Base-by-base conservation (phyloP, 768 basidiomycete genomes). In the Leccinum subtestaceum region DNA sequence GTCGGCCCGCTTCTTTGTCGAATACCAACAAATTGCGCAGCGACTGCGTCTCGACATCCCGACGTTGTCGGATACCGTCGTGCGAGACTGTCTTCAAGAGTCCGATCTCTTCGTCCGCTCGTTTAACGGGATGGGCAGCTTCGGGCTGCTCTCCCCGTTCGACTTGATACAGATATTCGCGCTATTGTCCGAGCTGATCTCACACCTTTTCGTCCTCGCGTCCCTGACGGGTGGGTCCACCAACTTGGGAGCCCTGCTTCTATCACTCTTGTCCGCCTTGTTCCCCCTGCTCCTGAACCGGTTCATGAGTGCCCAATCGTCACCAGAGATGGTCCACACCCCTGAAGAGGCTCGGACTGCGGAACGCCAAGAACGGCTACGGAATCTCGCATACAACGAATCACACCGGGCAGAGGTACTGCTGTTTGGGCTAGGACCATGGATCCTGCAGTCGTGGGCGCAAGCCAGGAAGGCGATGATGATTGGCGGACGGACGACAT, bases 101-200 rank as follows among this genome's bases (percentile, higher is more conserved):
- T 89, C 91, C 40, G 91, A 93, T 68, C 80, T 90, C 34, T 93
- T 93, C 68, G 87, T 88, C 46, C 82, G 88, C 59, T 93, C 91
- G 11, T 92, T 93, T 72, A 83, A 80, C 65, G 88, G 88, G 46
- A 76, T 78, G 65, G 83, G 86, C 38, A 83, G 87, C 11, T 91
- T 93, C 69, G 91, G 91, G 15, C 79, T 91, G 31, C 78, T 92
- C 64, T 91, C 89, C 3, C 91, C 91, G 8, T 80, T 92, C 57
- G 91, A 93, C 67, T 84, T 91, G 63, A 78, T 91, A 65, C 86
- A 87, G 64, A 76, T 92, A 65, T 75, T 93, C 62, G 85, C 87
- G 45, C 78, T 90, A 54, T 58, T 85, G 19, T 85, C 88, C 32
- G 91, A 93, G 73, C 80, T 91, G 40, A 70, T 80, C 61, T 88